Evolutionary conservation across 768 basidiomycete genomes (phyloP).

Genomic region (Pleurotus sapidus): DNA sequence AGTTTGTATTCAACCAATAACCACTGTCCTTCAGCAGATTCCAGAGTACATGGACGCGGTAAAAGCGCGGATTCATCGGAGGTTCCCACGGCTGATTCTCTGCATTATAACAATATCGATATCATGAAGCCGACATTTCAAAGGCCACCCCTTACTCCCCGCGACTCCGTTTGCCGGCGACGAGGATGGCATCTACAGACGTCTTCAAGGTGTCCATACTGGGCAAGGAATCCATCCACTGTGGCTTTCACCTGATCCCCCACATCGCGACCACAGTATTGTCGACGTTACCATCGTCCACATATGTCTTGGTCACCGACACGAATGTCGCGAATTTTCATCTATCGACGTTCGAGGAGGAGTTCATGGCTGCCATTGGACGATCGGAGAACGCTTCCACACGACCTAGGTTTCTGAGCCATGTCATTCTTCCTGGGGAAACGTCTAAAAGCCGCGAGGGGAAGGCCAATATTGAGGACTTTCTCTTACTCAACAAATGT

Average conservation of each 20-base stretch:
- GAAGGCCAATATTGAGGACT: constrained; percentile 94
- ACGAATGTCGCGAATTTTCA: constrained; percentile 83
- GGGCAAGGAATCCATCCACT: constrained; percentile 84
- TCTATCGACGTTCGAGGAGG: constrained; percentile 61
- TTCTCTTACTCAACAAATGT: constrained; percentile 80
- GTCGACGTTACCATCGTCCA: constrained; percentile 67
- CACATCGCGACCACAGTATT: constrained; percentile 81
- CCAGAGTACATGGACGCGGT: neutral
- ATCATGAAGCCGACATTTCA: neutral
- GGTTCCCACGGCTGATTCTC: constrained; percentile 7
- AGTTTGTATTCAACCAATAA: too few relatives aligned
- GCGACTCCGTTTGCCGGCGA: neutral
- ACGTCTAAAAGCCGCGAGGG: constrained; percentile 88
- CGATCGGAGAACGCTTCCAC: constrained; percentile 17
- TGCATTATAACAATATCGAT: constrained; percentile 6
- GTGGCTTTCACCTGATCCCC: constrained; percentile 88
- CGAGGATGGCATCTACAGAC: constrained; percentile 46
- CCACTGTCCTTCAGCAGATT: too few relatives aligned
- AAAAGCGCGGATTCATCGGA: constrained; percentile 6
- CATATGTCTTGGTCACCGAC: constrained; percentile 93
- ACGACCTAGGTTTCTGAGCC: constrained; percentile 68
- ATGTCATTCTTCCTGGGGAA: constrained; percentile 88
- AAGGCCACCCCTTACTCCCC: neutral
- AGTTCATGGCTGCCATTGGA: constrained; percentile 51
- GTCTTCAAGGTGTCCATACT: constrained; percentile 81